Conservation (phyloP, 192 early-diverging fungal genomes). For the Dissophora globulifera region DNA sequence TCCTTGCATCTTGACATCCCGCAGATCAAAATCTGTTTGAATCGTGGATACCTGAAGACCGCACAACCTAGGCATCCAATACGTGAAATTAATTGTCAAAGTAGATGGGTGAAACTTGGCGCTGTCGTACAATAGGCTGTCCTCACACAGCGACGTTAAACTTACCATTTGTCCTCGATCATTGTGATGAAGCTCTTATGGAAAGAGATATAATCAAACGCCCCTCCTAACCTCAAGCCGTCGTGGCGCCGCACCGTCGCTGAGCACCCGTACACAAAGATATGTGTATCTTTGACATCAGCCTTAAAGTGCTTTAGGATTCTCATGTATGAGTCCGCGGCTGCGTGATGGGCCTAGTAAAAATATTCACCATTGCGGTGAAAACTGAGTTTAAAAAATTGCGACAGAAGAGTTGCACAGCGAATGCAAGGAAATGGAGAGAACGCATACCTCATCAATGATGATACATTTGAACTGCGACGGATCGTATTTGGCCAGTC, state of each 20-base stretch:
- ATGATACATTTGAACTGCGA: constrained; percentile 86
- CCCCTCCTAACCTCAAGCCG: constrained; percentile 68
- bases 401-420: no score
- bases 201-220: constrained; percentile 85
- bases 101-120: no score
- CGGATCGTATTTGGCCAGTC: constrained; percentile 78
- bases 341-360: constrained; percentile 87
- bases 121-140: background rate
- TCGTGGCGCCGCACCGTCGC: constrained; percentile 91
- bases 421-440: background rate
- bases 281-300: constrained; percentile 52
- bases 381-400: no score
- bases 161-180: constrained; percentile 83
- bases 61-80: constrained; percentile 62
- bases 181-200: constrained; percentile 80
- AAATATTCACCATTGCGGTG: background rate
- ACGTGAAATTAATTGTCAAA: no score
- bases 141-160: background rate
- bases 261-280: constrained; percentile 93
- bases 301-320: constrained; percentile 80
- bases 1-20: constrained; percentile 55
- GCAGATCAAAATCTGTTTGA: constrained; percentile 65
- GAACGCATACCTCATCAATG: constrained; percentile 75
- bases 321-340: constrained; percentile 76
- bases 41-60: constrained; percentile 73